Base-by-base conservation (phyloP, 2,329 filamentous ascomycete species). In the Trematosphaeria pertusa region DNA sequence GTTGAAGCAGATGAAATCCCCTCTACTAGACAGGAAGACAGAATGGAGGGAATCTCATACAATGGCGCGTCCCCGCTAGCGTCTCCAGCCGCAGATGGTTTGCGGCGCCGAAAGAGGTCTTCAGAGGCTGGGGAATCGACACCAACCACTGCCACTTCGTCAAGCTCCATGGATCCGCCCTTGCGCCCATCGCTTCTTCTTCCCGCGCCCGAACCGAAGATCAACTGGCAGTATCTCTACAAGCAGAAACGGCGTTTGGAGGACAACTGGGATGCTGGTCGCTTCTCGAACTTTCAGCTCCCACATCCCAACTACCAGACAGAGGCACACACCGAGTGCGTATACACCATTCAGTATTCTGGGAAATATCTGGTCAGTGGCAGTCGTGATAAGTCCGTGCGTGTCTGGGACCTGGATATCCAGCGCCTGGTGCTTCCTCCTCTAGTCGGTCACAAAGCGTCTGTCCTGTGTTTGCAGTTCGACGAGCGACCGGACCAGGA, bases 221-320 rank as follows among this genome's bases (percentile, higher is more conserved):
- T 97, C 37, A 96, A 95, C 71, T 99, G 93, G 92, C 88, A 91
- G 42, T 90, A 94, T 67, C 78, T 99, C 1, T 99, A 96, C 74
- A 90, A 89, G 56, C 89, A 96, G 77, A 87, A 94, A 50, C 83
- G 87, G 45, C 82, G 86, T 17, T 76, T 99, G 11, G 94, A 99
- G 73, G 85, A 87, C 6, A 97, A 99, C 67, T 99, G 94, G 94
- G 85, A 90, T 48, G 81, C 86, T 15, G 92, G 89, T 3, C 87
- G 85, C 47, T 96, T 83, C 68, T 84, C 81, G 3, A 95, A 92
- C 54, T 97, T 97, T 63, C 91, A 95, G 67, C 81, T 99, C 1
- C 94, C 94, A 0, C 91, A 96, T 63, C 91, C 91, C 0, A 80
- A 84, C 28, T 81, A 91, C 61, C 85, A 85, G 1, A 81, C 89